These are phyloP conservation scores for Quercus bicolor DNA, from an alignment of 306 rosid genomes.

Conservation along the genomic window DNA sequence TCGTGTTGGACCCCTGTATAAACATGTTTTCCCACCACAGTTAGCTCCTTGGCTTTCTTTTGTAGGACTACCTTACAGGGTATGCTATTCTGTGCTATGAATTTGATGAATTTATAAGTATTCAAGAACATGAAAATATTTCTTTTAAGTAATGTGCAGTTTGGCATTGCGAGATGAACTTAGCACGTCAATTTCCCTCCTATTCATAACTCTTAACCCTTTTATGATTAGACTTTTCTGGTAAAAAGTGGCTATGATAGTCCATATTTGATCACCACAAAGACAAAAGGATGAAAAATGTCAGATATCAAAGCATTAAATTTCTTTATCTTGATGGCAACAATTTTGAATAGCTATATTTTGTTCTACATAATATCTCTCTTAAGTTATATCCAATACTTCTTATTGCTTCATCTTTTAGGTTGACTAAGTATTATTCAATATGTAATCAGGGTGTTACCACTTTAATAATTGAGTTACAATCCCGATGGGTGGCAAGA, in stretches of 20 bases:
- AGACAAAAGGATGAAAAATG: neutral
- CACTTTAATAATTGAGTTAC: neutral
- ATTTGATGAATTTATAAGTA: neutral
- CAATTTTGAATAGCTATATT: neutral
- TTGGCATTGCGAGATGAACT: neutral
- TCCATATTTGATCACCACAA: neutral
- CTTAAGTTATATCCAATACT: too few species aligned
- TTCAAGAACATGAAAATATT: neutral
- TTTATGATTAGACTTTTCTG: neutral
- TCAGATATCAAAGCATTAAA: neutral
- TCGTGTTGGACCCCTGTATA: constrained; percentile 12
- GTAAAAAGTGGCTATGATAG: neutral
- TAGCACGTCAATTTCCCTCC: neutral
- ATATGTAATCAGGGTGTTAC: neutral
- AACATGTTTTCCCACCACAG: constrained; percentile 21
- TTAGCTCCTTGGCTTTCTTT: constrained; percentile 28
- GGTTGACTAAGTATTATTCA: neutral
- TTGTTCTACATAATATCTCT: too few species aligned
- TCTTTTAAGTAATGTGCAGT: neutral
- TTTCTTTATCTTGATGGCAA: neutral
- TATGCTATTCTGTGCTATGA: neutral
- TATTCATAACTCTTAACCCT: too few species aligned
- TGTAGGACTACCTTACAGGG: constrained; percentile 14
- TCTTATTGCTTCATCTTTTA: neutral
- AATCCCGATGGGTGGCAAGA: neutral